phyloP scores from a whole-genome alignment of 192 early-diverging fungal species.

The Jimgerdemannia lactiflua region DNA sequence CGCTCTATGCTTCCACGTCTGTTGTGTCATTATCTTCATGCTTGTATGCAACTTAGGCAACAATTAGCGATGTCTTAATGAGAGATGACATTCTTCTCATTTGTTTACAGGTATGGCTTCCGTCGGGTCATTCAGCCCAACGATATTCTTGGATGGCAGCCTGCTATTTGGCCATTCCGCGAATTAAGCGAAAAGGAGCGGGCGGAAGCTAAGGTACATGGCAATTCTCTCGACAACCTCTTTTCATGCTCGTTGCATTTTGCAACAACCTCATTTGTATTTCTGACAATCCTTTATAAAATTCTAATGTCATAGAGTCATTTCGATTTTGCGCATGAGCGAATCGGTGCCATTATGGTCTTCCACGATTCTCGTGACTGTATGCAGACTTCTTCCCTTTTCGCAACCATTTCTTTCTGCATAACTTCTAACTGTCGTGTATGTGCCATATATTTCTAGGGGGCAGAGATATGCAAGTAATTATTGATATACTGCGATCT shows the following conservation, averaged over 20 bases:
- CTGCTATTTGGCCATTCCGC: slow-evolving; percentile 66
- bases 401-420: neutral
- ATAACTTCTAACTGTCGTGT: neutral
- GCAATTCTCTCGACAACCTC: neutral
- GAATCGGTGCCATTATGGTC: slow-evolving; percentile 70
- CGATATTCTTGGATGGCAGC: slow-evolving; percentile 65
- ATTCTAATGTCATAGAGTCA: slow-evolving; percentile 9
- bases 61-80: neutral
- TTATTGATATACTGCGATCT: slow-evolving; percentile 66
- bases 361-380: slow-evolving; percentile 88
- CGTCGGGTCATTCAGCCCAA: slow-evolving; percentile 58
- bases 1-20: slow-evolving; percentile 2
- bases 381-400: slow-evolving; percentile 11
- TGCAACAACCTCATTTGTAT: neutral
- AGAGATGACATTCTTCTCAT: neutral
- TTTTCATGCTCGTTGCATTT: neutral
- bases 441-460: slow-evolving; percentile 20
- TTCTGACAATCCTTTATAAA: neutral
- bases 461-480: slow-evolving; percentile 85
- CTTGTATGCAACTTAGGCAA: neutral
- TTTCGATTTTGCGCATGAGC: slow-evolving; percentile 39
- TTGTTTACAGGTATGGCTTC: slow-evolving; percentile 61
- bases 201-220: slow-evolving; percentile 13
- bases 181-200: slow-evolving; percentile 14
- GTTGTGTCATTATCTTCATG: neutral